Evolutionary conservation across 2,329 filamentous ascomycete species (phyloP), one percentile per base, ranked within the genome.

Genomic region (Talaromyces sp.): DNA sequence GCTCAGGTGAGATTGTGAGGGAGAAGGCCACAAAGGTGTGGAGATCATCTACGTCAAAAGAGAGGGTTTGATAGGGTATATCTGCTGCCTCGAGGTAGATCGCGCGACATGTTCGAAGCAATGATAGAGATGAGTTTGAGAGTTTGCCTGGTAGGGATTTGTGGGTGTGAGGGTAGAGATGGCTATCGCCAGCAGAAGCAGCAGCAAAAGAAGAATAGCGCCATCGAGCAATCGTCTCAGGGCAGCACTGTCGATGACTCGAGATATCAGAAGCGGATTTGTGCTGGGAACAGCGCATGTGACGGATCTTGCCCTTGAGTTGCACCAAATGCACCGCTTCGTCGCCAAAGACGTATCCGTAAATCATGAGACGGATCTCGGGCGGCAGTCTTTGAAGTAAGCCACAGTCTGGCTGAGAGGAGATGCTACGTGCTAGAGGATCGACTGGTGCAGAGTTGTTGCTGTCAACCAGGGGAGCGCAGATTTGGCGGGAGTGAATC

Each of bases 321-420:
- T 75, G 74, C 24, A 78, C 75, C 19, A 78, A 69, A 63, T 78
- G 76, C 10, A 79, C 69, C 47, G 72, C 72, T 37, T 72, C 67
- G 22, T 72, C 67, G 62, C 72, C 72, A 63, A 79, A 78, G 66
- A 76, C 74, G 63, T 77, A 73, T 7, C 67, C 63, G 68, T 77
- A 79, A 45, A 79, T 77, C 54, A 77, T 73, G n/a, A 74, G 70
- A 9, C 77, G 76, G 65, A 78, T 72, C 65, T 79, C 77, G 0
- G 73, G 65, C 2, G 77, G 77, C 0, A 79, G 71, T 22, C 68
- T 68, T 11, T 67, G 65, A 24, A 77, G 66, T 37, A 76, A 69
- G 1, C 60, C 24, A 62, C 68, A 69, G 13, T 66, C 61, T 24
- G 61, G 47, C 58, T 76, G 74, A 3, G 68, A n/a, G 1, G 65